Evolutionary conservation across 139 green algal species (phyloP), one percentile per base, ranked within the genome.

Genomic region (Edaphochlamys debaryana): DNA sequence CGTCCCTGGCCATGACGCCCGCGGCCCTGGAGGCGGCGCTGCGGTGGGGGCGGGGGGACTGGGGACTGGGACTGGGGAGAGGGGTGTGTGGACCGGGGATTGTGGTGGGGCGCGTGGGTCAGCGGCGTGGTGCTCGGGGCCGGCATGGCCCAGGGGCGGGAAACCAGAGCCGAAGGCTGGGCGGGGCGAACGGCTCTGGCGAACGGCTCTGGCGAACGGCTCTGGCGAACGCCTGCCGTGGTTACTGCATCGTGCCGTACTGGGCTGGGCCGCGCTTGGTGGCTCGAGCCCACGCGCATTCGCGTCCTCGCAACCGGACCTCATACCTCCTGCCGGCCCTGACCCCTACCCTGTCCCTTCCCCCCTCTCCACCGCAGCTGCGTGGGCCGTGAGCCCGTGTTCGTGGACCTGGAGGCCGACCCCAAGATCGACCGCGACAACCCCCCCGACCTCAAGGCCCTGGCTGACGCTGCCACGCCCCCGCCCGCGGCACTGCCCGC

Each of bases 401-500:
- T 87, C 71, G 89, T 94, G n/a, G 91, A 96, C 69, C 70, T 96
- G 17, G 91, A 94, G 68, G 85, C 78, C 3, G 86, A 93, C 5
- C 89, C 93, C 11, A 90, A 89, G 73, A 92, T 95, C 40, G 90
- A 93, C 82, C 82, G 80, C 30, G 86, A 95, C 60, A 93, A 94
- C 80, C 92, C 92, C 38, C 92, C 92, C 48, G 92, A 95, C 82
- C 77, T 86, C 69, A 79, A 86, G 81, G 69, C 66, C 4, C 58
- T 69, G 37, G 56, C 87, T 1, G 87, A 87, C 56, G 84, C 82
- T 3, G 48, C 69, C 22, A 70, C 42, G 41, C 60, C 74, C 22
- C 67, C 80, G 60, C 77, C 79, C 15, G 66, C 70, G 54, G 72
- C 69, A 36, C 73, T 85, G 78, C 77, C 70, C 70, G 36, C 80